Evolutionary conservation across 441 rosid genomes (phyloP), one percentile per base, ranked within the genome.

Genomic region (Euphorbia schlechtendalii): DNA sequence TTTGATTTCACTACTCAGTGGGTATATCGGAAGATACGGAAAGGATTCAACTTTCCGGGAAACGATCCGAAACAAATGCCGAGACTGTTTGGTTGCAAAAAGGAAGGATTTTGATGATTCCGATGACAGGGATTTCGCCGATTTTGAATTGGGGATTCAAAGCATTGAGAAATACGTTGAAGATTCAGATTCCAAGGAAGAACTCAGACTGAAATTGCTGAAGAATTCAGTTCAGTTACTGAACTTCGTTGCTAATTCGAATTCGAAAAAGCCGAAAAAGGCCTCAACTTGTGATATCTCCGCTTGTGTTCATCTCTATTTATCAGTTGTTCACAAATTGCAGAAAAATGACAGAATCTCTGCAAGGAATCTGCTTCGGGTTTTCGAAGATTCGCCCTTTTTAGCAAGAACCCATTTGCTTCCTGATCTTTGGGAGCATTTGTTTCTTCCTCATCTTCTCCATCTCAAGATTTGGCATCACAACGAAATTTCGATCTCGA

Each of bases 361-460:
- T 0, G 82, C 87, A 0, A 59, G 70, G 38, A 86, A 84, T 69
- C 61, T 86, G 62, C 89, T 86, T 34, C 89, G 81, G 68, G 82
- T 82, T 1, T 86, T 86, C 41, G 70, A 70, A 17, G 84, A 84
- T 52, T 73, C 87, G 0, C 89, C 87, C 1, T 80, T 78, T 63
- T 65, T 84, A n/a, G 84, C 84, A 0, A 74, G 92, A 53, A 78
- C 86, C 10, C 84, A 80, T 57, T 68, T 86, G 80, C 81, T 86
- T 75, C 81, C 86, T 30, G 86, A 86, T 76, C 76, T 86, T 5
- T 84, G 92, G 92, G 85, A 82, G 48, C 84, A 84, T 75, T 73
- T 84, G 53, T 81, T 84, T 48, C 84, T 84, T 54, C 92, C 92
- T 4, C 92, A 84, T 64, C 84, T 86, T 57, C 89, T 82, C 53